Conservation (phyloP, 2,329 filamentous ascomycete genomes). For the Arthrinium phaeospermum region DNA sequence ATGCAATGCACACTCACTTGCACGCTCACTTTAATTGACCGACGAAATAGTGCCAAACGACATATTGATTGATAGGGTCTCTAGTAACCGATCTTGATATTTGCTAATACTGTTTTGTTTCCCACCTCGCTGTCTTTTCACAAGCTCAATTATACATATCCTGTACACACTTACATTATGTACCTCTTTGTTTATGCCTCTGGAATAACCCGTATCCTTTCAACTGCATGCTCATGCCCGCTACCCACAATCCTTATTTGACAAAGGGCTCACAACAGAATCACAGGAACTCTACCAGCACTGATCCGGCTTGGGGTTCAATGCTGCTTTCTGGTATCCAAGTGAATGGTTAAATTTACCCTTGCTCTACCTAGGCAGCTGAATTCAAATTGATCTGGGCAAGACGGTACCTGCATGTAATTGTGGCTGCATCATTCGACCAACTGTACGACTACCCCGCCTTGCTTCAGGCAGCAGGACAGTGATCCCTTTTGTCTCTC, state of each 20-base stretch:
- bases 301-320: background rate
- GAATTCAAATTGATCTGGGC: background rate
- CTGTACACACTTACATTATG: background rate
- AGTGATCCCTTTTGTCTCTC: background rate
- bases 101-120: too few relatives aligned
- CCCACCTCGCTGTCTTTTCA: too few relatives aligned
- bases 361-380: background rate
- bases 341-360: background rate
- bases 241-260: background rate
- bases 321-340: background rate
- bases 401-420: background rate
- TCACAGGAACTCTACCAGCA: background rate
- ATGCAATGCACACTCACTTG: too few relatives aligned
- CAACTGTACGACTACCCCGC: slow-evolving; percentile 1
- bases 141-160: background rate
- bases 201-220: background rate
- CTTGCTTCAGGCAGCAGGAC: slow-evolving; percentile 6
- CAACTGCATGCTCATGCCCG: background rate
- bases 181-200: background rate
- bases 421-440: background rate
- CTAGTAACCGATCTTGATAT: too few relatives aligned
- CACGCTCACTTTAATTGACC: too few relatives aligned
- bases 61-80: too few relatives aligned
- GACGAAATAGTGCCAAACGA: too few relatives aligned
- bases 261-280: background rate